phyloP scores from a whole-genome alignment of 148 eudicot species.

The Vaccinium corymbosum region DNA sequence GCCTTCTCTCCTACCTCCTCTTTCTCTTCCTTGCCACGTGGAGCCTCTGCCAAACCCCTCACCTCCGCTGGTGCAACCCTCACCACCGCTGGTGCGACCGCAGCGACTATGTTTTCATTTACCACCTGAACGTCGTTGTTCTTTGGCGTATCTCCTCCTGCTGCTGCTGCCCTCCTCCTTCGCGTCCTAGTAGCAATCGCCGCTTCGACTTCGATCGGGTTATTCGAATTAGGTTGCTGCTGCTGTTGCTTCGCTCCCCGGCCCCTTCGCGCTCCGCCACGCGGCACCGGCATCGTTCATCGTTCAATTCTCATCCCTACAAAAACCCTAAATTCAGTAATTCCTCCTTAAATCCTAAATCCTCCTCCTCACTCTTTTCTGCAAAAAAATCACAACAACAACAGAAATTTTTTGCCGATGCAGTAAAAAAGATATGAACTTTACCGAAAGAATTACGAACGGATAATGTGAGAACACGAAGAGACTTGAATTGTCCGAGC shows the following conservation, averaged over 20 bases:
- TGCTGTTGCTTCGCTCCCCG: constrained; percentile 46
- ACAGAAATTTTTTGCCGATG: too few species aligned
- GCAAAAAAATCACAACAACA: not conserved
- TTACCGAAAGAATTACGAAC: not conserved
- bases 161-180: constrained; percentile 46
- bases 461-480: not conserved
- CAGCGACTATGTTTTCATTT: constrained; percentile 31
- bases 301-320: constrained; percentile 34
- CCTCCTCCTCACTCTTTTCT: constrained; percentile 9
- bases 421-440: not conserved
- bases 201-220: constrained; percentile 27
- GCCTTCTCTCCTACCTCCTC: constrained; percentile 32
- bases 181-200: constrained; percentile 52
- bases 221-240: constrained; percentile 29
- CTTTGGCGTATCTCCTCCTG: constrained; percentile 24
- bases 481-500: not conserved
- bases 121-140: constrained; percentile 23
- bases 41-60: constrained; percentile 18
- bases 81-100: constrained; percentile 25
- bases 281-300: constrained; percentile 64
- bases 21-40: constrained; percentile 17
- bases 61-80: constrained; percentile 25
- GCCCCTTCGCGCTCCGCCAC: constrained; percentile 66
- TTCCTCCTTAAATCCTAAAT: not conserved
- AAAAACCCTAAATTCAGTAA: constrained; percentile 11